Evolutionary conservation across 2,329 filamentous ascomycete species (phyloP).

Genomic region (Diaporthe nobilis): DNA sequence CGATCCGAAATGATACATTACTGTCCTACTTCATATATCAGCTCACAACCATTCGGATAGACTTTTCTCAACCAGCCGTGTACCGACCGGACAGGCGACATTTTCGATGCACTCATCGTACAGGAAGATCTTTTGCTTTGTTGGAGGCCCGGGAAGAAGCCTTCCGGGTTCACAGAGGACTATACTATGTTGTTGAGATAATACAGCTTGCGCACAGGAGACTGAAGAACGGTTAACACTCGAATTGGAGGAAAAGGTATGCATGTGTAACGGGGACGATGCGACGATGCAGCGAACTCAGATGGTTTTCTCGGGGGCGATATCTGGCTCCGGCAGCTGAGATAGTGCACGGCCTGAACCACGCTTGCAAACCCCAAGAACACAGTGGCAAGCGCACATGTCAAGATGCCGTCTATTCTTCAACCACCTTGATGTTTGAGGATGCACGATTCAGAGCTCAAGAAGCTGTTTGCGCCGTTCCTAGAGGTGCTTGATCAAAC

Average conservation of each 20-base stretch:
- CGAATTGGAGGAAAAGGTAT: too few species aligned
- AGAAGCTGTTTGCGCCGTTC: neutral
- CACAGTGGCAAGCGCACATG: neutral
- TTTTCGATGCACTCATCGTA: neutral
- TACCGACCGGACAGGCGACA: neutral
- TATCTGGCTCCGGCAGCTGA: neutral
- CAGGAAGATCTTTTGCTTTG: neutral
- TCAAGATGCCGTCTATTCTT: neutral
- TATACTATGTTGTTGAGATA: neutral
- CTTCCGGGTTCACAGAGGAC: neutral
- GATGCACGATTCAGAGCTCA: neutral
- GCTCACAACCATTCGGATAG: slow-evolving; percentile 13
- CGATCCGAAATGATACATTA: slow-evolving; percentile 14
- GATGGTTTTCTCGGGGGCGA: neutral
- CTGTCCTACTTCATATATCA: slow-evolving; percentile 6
- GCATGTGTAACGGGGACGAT: neutral
- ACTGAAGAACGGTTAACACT: too few species aligned
- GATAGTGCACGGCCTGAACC: neutral
- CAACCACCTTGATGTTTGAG: neutral
- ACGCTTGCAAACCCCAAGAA: neutral
- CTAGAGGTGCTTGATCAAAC: neutral
- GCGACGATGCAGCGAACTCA: neutral
- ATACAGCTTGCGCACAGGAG: neutral
- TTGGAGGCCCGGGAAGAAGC: neutral
- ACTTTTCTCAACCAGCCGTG: neutral